phyloP scores from a whole-genome alignment of 2,329 filamentous ascomycete genomes.

The Ophidiomyces ophidiicola region DNA sequence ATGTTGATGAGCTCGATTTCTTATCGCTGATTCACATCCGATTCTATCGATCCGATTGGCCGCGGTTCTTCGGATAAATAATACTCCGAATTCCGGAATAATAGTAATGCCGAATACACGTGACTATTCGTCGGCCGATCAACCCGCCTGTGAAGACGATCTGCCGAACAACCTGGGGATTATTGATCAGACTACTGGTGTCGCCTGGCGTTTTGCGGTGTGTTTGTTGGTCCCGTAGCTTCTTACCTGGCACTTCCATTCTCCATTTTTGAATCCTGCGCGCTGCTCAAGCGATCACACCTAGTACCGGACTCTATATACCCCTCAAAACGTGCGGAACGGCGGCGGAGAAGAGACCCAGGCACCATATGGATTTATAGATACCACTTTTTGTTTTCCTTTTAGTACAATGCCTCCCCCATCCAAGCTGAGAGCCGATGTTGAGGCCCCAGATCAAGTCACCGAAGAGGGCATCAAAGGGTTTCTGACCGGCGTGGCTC shows the following conservation, averaged over 20 bases:
- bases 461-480: constrained; percentile 31
- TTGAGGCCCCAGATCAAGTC: constrained; percentile 33
- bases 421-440: constrained; percentile 27
- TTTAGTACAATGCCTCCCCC: constrained; percentile 31
- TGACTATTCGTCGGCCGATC: background rate
- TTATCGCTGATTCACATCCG: background rate
- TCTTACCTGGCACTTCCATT: too few species aligned
- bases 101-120: background rate
- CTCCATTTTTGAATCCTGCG: too few species aligned
- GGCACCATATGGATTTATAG: too few species aligned
- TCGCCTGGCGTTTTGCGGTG: too few species aligned
- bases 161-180: background rate
- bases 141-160: background rate
- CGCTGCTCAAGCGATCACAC: too few species aligned
- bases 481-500: constrained; percentile 34
- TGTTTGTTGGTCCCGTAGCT: too few species aligned
- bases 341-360: background rate
- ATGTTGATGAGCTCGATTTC: background rate
- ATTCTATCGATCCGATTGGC: background rate
- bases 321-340: too few species aligned
- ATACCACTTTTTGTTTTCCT: too few species aligned
- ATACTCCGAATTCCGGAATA: background rate
- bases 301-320: too few species aligned
- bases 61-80: background rate
- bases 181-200: too few species aligned